These are phyloP conservation scores for Wakefieldia striispora DNA, from an alignment of 768 basidiomycete species.

Conservation along the genomic window DNA sequence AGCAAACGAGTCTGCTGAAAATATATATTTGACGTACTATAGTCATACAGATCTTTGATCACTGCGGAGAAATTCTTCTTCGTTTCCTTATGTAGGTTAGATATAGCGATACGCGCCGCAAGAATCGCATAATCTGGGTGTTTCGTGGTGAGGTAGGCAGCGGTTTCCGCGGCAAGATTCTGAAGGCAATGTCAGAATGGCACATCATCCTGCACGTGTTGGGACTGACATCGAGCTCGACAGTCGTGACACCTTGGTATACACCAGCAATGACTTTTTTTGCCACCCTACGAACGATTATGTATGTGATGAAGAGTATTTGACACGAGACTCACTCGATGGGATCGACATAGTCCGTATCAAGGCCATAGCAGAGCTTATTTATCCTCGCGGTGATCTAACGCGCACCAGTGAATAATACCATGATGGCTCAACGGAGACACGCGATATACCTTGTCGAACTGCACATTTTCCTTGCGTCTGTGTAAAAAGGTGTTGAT, in stretches of 20 bases:
- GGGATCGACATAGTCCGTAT: conserved; percentile 87
- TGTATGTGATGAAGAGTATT: background rate
- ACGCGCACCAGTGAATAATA: conserved; percentile 14
- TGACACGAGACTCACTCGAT: conserved; percentile 59
- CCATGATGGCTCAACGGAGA: conserved; percentile 7
- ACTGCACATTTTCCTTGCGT: conserved; percentile 89
- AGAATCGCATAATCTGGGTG: conserved; percentile 98
- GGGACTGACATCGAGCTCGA: conserved; percentile 85
- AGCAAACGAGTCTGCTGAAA: background rate
- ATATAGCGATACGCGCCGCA: conserved; percentile 97
- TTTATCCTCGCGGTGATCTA: conserved; percentile 85
- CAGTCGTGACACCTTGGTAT: conserved; percentile 94
- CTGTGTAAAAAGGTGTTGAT: conserved; percentile 32
- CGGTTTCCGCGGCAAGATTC: conserved; percentile 97
- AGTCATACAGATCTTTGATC: conserved; percentile 85
- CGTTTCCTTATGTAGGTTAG: conserved; percentile 98
- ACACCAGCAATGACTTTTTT: conserved; percentile 94
- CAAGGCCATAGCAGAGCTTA: conserved; percentile 95
- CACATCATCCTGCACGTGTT: background rate
- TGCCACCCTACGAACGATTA: conserved; percentile 55
- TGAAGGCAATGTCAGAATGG: conserved; percentile 29
- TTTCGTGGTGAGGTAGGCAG: conserved; percentile 94
- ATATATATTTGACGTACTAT: conserved; percentile 50
- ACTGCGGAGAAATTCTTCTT: conserved; percentile 96
- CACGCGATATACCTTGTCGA: conserved; percentile 71